These are phyloP conservation scores for Periconia macrospinosa DNA, from an alignment of 2,329 filamentous ascomycete species.

Conservation along the genomic window DNA sequence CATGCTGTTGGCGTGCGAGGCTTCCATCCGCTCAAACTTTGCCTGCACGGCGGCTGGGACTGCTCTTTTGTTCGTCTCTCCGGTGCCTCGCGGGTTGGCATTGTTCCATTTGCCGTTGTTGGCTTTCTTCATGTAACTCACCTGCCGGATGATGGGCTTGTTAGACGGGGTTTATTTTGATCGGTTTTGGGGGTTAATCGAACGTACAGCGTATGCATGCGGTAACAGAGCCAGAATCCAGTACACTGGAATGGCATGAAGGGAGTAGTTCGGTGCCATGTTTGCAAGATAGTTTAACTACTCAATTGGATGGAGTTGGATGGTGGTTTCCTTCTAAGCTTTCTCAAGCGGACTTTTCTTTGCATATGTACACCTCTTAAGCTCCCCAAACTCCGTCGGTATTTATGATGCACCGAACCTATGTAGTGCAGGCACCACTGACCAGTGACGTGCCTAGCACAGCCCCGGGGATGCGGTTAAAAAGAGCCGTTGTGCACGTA, in stretches of 20 bases:
- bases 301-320: background rate
- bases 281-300: background rate
- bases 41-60: conserved; percentile 35
- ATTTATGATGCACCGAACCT: no score
- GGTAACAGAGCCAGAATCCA: conserved; percentile 24
- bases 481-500: no score
- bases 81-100: conserved; percentile 42
- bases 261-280: conserved; percentile 27
- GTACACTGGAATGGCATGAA: conserved; percentile 28
- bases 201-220: conserved; percentile 22
- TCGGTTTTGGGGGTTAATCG: background rate
- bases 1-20: conserved; percentile 49
- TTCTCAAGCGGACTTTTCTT: no score
- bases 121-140: conserved; percentile 5
- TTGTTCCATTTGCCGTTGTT: conserved; percentile 44
- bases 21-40: conserved; percentile 47
- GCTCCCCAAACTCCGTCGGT: no score
- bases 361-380: no score
- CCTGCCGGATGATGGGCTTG: background rate
- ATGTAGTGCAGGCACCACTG: no score
- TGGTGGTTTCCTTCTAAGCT: no score
- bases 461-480: no score
- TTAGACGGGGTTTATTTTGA: background rate
- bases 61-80: conserved; percentile 30
- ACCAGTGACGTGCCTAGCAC: no score